Base-by-base conservation (phyloP, 768 basidiomycete genomes). In the Pseudohyphozyma bogoriensis region DNA sequence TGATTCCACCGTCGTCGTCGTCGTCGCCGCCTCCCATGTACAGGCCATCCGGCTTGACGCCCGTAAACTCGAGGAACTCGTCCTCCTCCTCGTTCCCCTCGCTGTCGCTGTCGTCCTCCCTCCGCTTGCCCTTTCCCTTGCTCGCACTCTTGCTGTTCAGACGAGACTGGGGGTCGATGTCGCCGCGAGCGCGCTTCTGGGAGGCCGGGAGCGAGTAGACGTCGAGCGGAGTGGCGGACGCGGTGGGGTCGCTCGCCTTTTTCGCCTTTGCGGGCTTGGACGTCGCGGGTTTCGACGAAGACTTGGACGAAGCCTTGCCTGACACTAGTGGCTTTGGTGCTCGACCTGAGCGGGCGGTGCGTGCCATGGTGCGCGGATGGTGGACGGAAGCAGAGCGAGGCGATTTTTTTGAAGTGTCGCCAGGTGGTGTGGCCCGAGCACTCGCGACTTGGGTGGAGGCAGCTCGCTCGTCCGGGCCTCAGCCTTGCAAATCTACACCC, bases 61-160 rank as follows among this genome's bases (percentile, higher is more conserved):
- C 63, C 15, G 53, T 64, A 18, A 63, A 69, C 73, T 59, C 65
- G 52, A 67, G 44, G 29, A 60, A 36, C 18, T 49, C 61, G 36
- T 59, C 81, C 78, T 47, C 65, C 9, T 60, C 64, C 9, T 44
- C 63, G 33, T 52, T 58, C 22, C 42, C 55, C 15, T 59, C 55
- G 7, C 77, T 76, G 35, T 82, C 82, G 16, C 73, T 78, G 37
- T 78, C 72, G 62, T 81, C 37, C 15, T 59, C 53, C 15, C 56
- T 56, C 4, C 45, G 51, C 36, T 56, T 59, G 18, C 53, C 59
- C 33, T 62, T 62, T 9, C 31, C 50, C 51, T 31, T 32, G 28
- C 46, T 32, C n/a, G n/a, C 9, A n/a, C 36, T 15, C 15, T 26
- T 53, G 12, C 26, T 15, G 28, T 2, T 26, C 9, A 8, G 44